Conservation (phyloP, 1,139 yeast species). For the Candida sp. region DNA sequence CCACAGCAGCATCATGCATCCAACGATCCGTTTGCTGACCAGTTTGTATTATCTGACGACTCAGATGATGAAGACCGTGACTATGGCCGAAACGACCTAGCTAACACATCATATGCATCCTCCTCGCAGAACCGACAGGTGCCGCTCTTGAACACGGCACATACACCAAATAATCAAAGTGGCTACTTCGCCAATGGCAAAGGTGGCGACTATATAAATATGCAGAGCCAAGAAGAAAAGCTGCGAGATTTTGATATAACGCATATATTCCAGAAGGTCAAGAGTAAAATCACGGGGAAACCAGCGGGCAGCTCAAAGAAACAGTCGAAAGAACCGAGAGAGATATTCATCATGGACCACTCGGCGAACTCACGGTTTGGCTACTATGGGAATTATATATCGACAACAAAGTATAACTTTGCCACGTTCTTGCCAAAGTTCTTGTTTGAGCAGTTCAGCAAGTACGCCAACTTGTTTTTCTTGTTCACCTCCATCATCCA, state of each 20-base stretch:
- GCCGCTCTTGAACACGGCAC: conserved; percentile 26
- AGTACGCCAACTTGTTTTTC: conserved; percentile 95
- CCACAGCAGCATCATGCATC: conserved; percentile 10
- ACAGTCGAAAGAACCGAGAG: conserved; percentile 52
- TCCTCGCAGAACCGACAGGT: conserved; percentile 21
- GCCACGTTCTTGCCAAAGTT: conserved; percentile 97
- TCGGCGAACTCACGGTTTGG: conserved; percentile 56
- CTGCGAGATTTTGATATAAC: conserved; percentile 59
- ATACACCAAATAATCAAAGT: conserved; percentile 11
- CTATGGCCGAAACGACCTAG: neutral
- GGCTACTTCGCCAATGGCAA: conserved; percentile 5
- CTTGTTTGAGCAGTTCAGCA: conserved; percentile 94
- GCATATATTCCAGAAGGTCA: conserved; percentile 36
- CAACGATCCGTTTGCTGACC: conserved; percentile 24
- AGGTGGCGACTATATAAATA: conserved; percentile 23
- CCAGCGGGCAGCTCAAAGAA: conserved; percentile 4
- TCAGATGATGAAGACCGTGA: conserved; percentile 21
- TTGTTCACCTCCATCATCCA: conserved; percentile 92
- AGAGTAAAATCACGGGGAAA: conserved; percentile 14
- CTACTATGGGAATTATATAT: conserved; percentile 83
- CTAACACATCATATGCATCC: conserved; percentile 7
- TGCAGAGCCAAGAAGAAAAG: conserved; percentile 20
- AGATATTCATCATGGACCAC: conserved; percentile 68
- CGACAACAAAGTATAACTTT: conserved; percentile 95
- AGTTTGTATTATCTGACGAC: conserved; percentile 38